Conservation (phyloP, 2,329 filamentous ascomycete genomes). For the Emergomyces africanus region DNA sequence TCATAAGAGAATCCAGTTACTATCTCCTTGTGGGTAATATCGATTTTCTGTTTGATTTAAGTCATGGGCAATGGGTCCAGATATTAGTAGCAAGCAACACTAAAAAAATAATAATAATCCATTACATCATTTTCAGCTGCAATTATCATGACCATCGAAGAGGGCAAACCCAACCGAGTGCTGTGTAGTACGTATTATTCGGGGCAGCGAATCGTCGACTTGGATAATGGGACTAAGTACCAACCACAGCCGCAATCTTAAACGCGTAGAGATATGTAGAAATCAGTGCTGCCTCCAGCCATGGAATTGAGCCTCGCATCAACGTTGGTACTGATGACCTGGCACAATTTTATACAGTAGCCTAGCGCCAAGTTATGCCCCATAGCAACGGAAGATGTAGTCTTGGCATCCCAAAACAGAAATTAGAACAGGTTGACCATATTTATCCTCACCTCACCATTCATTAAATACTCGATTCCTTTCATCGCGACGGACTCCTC, state of each 20-base stretch:
- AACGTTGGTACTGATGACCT: no score
- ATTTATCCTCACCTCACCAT: not conserved
- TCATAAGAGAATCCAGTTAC: not conserved
- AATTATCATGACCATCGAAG: no score
- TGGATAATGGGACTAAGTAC: no score
- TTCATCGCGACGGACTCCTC: not conserved
- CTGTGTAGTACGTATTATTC: not conserved
- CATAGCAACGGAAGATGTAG: not conserved
- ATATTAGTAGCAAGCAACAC: not conserved
- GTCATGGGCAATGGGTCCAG: not conserved
- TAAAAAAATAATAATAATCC: not conserved
- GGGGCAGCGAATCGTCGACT: no score
- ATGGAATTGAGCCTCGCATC: no score
- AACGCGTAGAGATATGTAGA: no score
- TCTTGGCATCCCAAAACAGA: not conserved
- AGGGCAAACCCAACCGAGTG: no score
- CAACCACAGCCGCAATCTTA: no score
- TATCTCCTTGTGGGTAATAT: not conserved
- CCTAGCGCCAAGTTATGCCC: not conserved
- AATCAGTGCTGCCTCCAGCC: no score
- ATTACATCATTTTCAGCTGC: no score
- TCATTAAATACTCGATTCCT: not conserved
- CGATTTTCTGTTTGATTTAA: not conserved
- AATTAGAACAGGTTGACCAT: not conserved
- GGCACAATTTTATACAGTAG: not conserved